phyloP scores from a whole-genome alignment of 108 stramenopile genomes.

The Stephanodiscus minutulus region DNA sequence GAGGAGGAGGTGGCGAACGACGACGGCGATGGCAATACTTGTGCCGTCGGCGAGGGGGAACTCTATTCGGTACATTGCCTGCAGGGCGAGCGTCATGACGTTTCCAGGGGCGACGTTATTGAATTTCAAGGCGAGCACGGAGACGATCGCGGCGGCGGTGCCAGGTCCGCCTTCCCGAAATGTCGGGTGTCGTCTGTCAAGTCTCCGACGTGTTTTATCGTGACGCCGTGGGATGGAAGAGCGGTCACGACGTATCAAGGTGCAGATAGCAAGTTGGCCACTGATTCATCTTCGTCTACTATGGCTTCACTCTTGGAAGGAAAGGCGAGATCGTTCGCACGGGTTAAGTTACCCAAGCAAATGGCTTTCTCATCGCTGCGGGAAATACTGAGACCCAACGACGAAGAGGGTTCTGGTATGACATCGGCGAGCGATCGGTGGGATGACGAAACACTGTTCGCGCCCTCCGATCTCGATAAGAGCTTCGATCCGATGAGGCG shows the following conservation, averaged over 20 bases:
- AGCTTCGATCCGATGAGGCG: constrained; percentile 70
- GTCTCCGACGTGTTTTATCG: constrained; percentile 66
- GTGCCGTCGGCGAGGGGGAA: background rate
- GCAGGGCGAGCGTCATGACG: constrained; percentile 84
- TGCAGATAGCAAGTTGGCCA: background rate
- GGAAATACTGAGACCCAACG: constrained; percentile 41
- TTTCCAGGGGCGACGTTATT: constrained; percentile 77
- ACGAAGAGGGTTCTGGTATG: constrained; percentile 7
- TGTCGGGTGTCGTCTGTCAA: constrained; percentile 64
- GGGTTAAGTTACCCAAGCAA: constrained; percentile 61
- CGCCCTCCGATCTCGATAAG: constrained; percentile 88
- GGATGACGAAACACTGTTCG: constrained; percentile 56
- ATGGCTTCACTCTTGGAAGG: constrained; percentile 27
- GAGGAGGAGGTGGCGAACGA: constrained; percentile 45
- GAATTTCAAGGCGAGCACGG: constrained; percentile 51
- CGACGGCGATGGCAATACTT: constrained; percentile 26
- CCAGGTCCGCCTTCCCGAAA: constrained; percentile 15
- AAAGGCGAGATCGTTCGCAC: constrained; percentile 56
- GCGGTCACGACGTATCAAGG: constrained; percentile 4
- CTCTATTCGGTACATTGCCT: constrained; percentile 50
- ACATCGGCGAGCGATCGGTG: constrained; percentile 14
- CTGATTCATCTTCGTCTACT: constrained; percentile 5
- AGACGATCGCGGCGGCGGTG: constrained; percentile 16
- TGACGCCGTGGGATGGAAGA: constrained; percentile 26
- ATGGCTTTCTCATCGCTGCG: constrained; percentile 61